These are phyloP conservation scores for Castanea mollissima DNA, from an alignment of 306 rosid genomes.

Conservation along the genomic window DNA sequence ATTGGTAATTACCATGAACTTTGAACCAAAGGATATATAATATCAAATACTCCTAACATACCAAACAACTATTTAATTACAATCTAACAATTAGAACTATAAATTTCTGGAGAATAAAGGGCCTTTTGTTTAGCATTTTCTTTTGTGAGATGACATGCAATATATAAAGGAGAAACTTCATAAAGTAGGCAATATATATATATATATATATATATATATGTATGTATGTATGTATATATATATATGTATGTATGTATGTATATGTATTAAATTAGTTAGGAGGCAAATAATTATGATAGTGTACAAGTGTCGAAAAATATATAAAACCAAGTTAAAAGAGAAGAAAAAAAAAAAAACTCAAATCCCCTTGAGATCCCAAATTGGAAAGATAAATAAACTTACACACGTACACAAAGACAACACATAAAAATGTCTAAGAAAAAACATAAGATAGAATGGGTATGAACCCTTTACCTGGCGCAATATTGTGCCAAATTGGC, in stretches of 20 bases:
- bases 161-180: not conserved
- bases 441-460: not conserved
- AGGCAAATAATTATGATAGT: not conserved
- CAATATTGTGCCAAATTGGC: slow-evolving; percentile 80
- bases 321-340: not conserved
- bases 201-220: too few species aligned
- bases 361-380: not conserved
- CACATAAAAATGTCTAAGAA: slow-evolving; percentile 1
- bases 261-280: not conserved
- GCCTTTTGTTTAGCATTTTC: not conserved
- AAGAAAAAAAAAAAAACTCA: not conserved
- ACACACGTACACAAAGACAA: slow-evolving; percentile 6
- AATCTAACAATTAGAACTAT: not conserved
- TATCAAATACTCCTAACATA: not conserved
- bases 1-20: not conserved
- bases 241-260: too few species aligned
- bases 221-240: too few species aligned
- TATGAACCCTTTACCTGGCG: slow-evolving; percentile 53
- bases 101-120: not conserved
- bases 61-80: not conserved
- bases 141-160: not conserved
- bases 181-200: too few species aligned
- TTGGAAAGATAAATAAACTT: not conserved
- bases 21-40: not conserved
- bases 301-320: not conserved